Conservation (phyloP, 768 basidiomycete genomes). For the Panaeolus cyanescens region DNA sequence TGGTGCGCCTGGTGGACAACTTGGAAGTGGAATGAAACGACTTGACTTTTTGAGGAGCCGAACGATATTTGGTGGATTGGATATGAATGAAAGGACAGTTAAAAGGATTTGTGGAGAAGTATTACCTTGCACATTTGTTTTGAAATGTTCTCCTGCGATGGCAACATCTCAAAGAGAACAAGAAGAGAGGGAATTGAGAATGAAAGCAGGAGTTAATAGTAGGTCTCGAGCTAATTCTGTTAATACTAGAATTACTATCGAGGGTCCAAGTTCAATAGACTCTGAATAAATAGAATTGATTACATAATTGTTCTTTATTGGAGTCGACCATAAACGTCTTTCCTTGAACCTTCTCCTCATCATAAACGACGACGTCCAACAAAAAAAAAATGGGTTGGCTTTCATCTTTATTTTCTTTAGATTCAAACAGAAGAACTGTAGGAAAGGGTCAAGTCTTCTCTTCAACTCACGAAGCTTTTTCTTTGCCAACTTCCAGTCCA, state of each 20-base stretch:
- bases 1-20: slow-evolving; percentile 69
- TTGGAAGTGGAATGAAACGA: slow-evolving; percentile 63
- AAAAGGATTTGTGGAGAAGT: slow-evolving; percentile 45
- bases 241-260: slow-evolving; percentile 15
- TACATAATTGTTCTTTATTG: background rate
- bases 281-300: slow-evolving; percentile 5
- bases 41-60: slow-evolving; percentile 65
- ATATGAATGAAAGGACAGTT: slow-evolving; percentile 43
- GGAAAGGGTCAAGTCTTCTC: slow-evolving; percentile 69
- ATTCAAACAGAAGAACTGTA: slow-evolving; percentile 42
- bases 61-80: slow-evolving; percentile 67
- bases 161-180: slow-evolving; percentile 52
- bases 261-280: slow-evolving; percentile 14
- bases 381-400: slow-evolving; percentile 68
- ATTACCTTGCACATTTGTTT: slow-evolving; percentile 60
- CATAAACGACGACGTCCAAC: slow-evolving; percentile 4
- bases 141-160: slow-evolving; percentile 52
- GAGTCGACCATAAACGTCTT: too few species aligned
- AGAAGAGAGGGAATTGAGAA: slow-evolving; percentile 45
- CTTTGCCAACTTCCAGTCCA: slow-evolving; percentile 76
- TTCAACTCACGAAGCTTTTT: slow-evolving; percentile 87
- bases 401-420: slow-evolving; percentile 60
- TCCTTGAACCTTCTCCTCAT: background rate
- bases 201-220: slow-evolving; percentile 17
- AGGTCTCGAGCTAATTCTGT: slow-evolving; percentile 25